Evolutionary conservation across 345 rosid genomes (phyloP).

Genomic region (Brassica cretica): DNA sequence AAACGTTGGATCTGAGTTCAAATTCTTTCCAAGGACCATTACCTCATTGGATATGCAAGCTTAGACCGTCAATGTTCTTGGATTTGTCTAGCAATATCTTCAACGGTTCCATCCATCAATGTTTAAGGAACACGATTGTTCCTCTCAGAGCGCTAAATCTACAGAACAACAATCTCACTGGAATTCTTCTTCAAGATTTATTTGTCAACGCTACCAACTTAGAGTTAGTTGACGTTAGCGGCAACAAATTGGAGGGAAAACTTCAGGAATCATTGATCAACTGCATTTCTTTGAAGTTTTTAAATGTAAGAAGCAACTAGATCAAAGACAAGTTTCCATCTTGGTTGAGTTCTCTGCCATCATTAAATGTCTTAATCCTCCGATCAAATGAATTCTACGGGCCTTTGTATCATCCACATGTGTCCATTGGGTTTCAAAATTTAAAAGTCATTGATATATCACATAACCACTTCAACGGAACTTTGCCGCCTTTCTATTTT

Average conservation of each 20-base stretch:
- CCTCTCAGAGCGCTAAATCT: background rate
- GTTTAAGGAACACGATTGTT: background rate
- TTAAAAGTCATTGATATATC: background rate
- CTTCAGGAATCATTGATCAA: slow-evolving; percentile 1
- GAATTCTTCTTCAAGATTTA: background rate
- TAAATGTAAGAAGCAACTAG: background rate
- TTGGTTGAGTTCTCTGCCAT: background rate
- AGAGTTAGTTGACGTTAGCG: background rate
- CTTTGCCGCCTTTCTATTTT: background rate
- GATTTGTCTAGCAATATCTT: background rate
- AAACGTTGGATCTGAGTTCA: background rate
- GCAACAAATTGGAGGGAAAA: background rate
- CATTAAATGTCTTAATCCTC: background rate
- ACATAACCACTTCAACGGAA: background rate
- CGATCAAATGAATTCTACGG: background rate
- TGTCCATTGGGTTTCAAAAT: background rate
- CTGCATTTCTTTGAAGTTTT: background rate
- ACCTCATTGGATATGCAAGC: background rate
- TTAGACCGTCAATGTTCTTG: background rate
- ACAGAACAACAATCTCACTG: background rate
- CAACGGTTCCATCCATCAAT: background rate
- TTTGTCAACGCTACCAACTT: background rate
- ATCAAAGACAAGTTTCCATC: background rate
- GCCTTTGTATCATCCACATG: background rate
- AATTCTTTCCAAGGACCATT: background rate